Conservation (phyloP, 148 eudicot species). For the Fagopyrum tataricum region DNA sequence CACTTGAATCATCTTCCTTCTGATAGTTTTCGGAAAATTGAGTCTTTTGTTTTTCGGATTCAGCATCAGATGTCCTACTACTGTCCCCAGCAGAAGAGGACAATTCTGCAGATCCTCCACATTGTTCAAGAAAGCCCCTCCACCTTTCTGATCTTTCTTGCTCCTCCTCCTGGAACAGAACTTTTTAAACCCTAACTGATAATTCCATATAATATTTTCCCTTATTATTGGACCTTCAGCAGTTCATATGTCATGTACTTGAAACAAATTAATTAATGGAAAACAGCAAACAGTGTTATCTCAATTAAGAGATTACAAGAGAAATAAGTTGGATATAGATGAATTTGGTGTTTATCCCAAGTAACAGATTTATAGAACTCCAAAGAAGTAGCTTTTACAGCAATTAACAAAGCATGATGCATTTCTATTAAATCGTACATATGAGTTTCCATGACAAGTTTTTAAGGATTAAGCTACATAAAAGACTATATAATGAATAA, state of each 20-base stretch:
- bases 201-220: not conserved
- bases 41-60: constrained; percentile 22
- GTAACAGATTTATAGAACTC: not conserved
- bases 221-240: not conserved
- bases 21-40: constrained; percentile 15
- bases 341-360: not conserved
- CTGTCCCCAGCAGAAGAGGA: constrained; percentile 22
- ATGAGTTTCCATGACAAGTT: not conserved
- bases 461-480: not conserved
- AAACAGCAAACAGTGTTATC: not conserved
- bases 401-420: not conserved
- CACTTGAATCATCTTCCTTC: constrained; percentile 40
- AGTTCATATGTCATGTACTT: not conserved
- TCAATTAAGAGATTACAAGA: not conserved
- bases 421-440: not conserved
- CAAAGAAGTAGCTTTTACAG: not conserved
- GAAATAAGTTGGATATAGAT: not conserved
- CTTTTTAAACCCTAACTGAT: not conserved
- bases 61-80: constrained; percentile 23
- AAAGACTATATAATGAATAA: not conserved
- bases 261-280: not conserved
- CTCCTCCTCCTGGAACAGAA: constrained; percentile 58
- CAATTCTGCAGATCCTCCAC: constrained; percentile 31
- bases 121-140: constrained; percentile 68
- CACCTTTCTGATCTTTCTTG: constrained; percentile 76